Percentiles rank a stretch among this genome's conserved stretches.
Evolutionary conservation across 2,329 filamentous ascomycete species (phyloP).

Genomic region (Arthroderma sp.): DNA sequence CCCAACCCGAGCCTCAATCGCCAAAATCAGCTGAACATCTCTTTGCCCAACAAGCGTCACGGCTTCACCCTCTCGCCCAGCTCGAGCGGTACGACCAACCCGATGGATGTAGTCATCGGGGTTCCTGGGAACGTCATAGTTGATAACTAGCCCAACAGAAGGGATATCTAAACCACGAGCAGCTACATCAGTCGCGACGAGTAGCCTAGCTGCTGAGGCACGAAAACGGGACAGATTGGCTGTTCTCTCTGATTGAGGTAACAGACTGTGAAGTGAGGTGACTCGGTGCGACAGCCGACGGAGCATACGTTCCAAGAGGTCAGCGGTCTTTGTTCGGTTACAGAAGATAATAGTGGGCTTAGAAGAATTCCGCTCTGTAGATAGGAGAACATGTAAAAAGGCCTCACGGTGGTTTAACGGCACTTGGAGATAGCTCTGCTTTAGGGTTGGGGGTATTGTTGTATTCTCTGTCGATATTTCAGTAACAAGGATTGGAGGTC

Average conservation of each 20-base stretch:
- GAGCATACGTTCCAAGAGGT: constrained; percentile 77
- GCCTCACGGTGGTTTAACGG: constrained; percentile 89
- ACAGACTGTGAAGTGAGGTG: constrained; percentile 76
- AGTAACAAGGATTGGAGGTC: constrained; percentile 72
- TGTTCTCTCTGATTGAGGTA: constrained; percentile 72
- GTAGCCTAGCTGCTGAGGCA: constrained; percentile 71
- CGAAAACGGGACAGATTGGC: constrained; percentile 87
- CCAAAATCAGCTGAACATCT: constrained; percentile 80
- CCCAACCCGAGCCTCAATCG: constrained; percentile 72
- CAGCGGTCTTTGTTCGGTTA: constrained; percentile 81
- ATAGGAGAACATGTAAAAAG: constrained; percentile 80
- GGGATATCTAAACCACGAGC: constrained; percentile 92
- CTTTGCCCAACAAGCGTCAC: constrained; percentile 86
- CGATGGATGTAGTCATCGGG: constrained; percentile 96
- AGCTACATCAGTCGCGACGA: constrained; percentile 92
- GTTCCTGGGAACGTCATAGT: constrained; percentile 92
- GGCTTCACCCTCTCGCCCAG: constrained; percentile 68
- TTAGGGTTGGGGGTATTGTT: constrained; percentile 64
- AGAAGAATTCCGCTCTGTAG: constrained; percentile 60
- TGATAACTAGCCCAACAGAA: constrained; percentile 77
- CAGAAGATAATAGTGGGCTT: constrained; percentile 86
- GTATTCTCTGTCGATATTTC: constrained; percentile 63
- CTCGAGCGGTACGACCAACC: constrained; percentile 87
- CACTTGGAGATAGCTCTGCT: constrained; percentile 75
- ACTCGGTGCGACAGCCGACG: constrained; percentile 78